Evolutionary conservation across 352 stramenopile species (phyloP).

Genomic region (Pythium aristosporum): DNA sequence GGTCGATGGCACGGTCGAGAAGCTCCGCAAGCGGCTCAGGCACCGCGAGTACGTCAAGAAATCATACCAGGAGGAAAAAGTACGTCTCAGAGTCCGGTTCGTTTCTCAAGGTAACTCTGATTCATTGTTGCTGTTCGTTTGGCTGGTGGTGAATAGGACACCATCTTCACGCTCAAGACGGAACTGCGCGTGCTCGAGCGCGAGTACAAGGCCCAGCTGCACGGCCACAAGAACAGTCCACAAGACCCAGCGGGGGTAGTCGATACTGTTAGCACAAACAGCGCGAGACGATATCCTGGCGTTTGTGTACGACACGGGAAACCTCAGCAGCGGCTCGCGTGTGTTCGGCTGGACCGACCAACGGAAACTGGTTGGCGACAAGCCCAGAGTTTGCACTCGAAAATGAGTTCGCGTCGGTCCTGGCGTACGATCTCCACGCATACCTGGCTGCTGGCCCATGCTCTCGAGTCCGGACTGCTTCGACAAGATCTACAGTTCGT

Average conservation of each 20-base stretch:
- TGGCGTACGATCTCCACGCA: conserved; percentile 39
- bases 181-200: conserved; percentile 44
- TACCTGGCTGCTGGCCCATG: conserved; percentile 56
- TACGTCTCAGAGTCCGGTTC: conserved; percentile 22
- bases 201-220: conserved; percentile 46
- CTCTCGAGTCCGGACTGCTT: conserved; percentile 50
- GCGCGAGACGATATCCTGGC: conserved; percentile 50
- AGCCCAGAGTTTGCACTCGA: conserved; percentile 65
- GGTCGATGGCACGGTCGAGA: conserved; percentile 1
- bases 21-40: conserved; percentile 45
- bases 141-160: conserved; percentile 32
- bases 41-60: conserved; percentile 71
- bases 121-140: not conserved
- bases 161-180: conserved; percentile 43
- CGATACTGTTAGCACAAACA: too few species aligned
- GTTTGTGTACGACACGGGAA: conserved; percentile 44
- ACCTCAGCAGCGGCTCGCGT: conserved; percentile 45
- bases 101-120: too few species aligned
- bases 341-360: conserved; percentile 71
- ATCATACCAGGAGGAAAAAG: conserved; percentile 74
- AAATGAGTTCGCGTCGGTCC: conserved; percentile 43
- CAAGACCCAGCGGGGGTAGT: not conserved
- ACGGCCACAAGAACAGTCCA: not conserved
- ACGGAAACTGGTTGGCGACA: conserved; percentile 41
- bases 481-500: conserved; percentile 44